These are phyloP conservation scores for Nothophaeocryptopus gaeumannii DNA, from an alignment of 2,329 filamentous ascomycete genomes.

Conservation along the genomic window DNA sequence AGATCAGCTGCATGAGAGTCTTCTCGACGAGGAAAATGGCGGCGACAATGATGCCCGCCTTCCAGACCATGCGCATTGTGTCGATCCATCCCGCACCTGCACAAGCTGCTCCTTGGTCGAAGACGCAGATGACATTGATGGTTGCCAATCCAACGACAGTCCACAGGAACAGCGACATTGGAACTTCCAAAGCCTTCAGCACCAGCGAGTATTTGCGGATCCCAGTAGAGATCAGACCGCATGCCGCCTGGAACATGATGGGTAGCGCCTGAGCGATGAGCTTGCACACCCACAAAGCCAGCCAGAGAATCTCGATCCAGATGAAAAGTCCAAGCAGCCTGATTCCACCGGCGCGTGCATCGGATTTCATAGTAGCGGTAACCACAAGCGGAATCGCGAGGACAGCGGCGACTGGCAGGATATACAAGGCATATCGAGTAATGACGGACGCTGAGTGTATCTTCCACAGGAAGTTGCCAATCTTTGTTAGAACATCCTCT, in stretches of 20 bases:
- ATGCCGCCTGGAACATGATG: slow-evolving; percentile 64
- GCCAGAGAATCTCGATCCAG: slow-evolving; percentile 67
- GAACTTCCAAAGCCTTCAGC: slow-evolving; percentile 61
- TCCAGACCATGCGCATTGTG: slow-evolving; percentile 54
- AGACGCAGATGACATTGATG: slow-evolving; percentile 47
- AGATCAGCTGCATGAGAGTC: slow-evolving; percentile 67
- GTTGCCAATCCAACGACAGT: slow-evolving; percentile 60
- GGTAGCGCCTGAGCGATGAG: slow-evolving; percentile 61
- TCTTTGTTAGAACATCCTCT: slow-evolving; percentile 59
- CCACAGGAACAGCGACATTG: slow-evolving; percentile 68
- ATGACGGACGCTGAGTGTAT: slow-evolving; percentile 62
- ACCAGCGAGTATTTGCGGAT: slow-evolving; percentile 69
- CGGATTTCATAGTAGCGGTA: slow-evolving; percentile 27
- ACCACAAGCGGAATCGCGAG: slow-evolving; percentile 62
- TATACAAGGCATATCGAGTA: slow-evolving; percentile 65
- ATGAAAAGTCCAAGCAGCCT: slow-evolving; percentile 61
- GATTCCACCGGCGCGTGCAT: slow-evolving; percentile 31
- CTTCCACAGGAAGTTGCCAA: slow-evolving; percentile 64
- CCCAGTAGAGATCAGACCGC: slow-evolving; percentile 65
- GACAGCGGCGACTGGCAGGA: slow-evolving; percentile 62
- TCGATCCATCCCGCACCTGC: slow-evolving; percentile 20
- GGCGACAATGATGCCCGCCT: slow-evolving; percentile 60
- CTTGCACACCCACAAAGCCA: slow-evolving; percentile 65
- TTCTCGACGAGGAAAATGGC: slow-evolving; percentile 67
- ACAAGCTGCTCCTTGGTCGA: slow-evolving; percentile 9